Conservation (phyloP, 768 basidiomycete species). For the Psilocybe tampanensis region DNA sequence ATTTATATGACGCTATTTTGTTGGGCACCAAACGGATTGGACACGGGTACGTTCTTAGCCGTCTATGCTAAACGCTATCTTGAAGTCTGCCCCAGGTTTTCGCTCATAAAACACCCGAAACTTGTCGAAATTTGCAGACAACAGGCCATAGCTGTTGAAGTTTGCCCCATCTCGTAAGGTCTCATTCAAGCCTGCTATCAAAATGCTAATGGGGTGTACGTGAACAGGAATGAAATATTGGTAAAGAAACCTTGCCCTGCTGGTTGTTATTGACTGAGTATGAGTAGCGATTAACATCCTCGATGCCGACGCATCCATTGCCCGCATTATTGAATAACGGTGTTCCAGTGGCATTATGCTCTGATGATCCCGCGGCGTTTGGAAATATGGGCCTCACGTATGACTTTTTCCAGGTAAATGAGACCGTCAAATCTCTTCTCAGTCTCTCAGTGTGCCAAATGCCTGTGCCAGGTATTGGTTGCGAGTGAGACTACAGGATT, state of each 20-base stretch:
- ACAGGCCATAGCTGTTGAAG: constrained; percentile 65
- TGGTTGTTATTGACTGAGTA: constrained; percentile 1
- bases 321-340: constrained; percentile 74
- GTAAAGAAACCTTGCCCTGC: too few species aligned
- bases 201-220: constrained; percentile 1
- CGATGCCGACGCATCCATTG: constrained; percentile 80
- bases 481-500: constrained; percentile 70
- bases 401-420: constrained; percentile 72
- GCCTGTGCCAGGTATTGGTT: constrained; percentile 55
- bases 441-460: neutral
- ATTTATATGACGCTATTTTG: constrained; percentile 79
- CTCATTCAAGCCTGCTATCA: neutral
- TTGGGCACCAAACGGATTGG: constrained; percentile 81
- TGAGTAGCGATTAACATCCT: constrained; percentile 67
- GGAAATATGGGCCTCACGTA: constrained; percentile 79
- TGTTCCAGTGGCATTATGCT: constrained; percentile 68
- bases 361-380: constrained; percentile 78
- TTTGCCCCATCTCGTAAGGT: constrained; percentile 83
- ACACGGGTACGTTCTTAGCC: constrained; percentile 57
- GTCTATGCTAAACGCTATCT: neutral
- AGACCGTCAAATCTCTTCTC: too few species aligned
- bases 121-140: constrained; percentile 70
- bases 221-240: constrained; percentile 68
- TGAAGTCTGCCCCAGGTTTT: constrained; percentile 50
- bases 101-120: constrained; percentile 76